phyloP scores from a whole-genome alignment of 768 basidiomycete species.

The Candolleomyces aberdarensis region DNA sequence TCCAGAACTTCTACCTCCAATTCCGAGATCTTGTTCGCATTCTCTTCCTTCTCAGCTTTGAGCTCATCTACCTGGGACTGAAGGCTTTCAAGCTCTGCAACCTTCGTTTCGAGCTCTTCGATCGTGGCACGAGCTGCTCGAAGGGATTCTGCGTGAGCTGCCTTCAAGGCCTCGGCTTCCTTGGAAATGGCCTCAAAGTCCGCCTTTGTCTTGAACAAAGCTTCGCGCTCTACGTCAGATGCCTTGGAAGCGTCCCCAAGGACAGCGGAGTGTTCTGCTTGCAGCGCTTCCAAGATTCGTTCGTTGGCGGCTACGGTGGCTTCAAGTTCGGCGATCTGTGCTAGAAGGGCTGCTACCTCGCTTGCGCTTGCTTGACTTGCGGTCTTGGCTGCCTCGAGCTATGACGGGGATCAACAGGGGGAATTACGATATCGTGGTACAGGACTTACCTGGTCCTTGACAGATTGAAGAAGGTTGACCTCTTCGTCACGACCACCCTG shows the following conservation, averaged over 20 bases:
- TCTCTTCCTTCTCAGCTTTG: conserved; percentile 68
- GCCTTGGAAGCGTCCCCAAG: conserved; percentile 43
- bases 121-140: conserved; percentile 46
- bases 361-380: conserved; percentile 39
- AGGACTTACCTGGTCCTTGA: conserved; percentile 53
- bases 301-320: conserved; percentile 47
- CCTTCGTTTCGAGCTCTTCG: conserved; percentile 44
- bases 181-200: conserved; percentile 54
- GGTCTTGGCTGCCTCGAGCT: conserved; percentile 54
- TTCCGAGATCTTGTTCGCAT: conserved; percentile 68
- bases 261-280: conserved; percentile 42
- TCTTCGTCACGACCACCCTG: conserved; percentile 49
- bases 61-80: conserved; percentile 48
- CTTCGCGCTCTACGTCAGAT: conserved; percentile 60
- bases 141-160: conserved; percentile 45
- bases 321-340: conserved; percentile 50
- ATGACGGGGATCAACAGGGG: neutral
- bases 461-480: conserved; percentile 36
- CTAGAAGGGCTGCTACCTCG: conserved; percentile 44
- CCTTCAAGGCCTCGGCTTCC: conserved; percentile 50
- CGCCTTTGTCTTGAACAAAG: conserved; percentile 59
- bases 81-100: conserved; percentile 39
- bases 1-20: conserved; percentile 81
- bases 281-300: conserved; percentile 49
- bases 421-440: neutral